Percentiles rank a stretch among this genome's conserved stretches.
Conservation (phyloP, 2,329 filamentous ascomycete species). For the Sclerotinia trifoliorum region DNA sequence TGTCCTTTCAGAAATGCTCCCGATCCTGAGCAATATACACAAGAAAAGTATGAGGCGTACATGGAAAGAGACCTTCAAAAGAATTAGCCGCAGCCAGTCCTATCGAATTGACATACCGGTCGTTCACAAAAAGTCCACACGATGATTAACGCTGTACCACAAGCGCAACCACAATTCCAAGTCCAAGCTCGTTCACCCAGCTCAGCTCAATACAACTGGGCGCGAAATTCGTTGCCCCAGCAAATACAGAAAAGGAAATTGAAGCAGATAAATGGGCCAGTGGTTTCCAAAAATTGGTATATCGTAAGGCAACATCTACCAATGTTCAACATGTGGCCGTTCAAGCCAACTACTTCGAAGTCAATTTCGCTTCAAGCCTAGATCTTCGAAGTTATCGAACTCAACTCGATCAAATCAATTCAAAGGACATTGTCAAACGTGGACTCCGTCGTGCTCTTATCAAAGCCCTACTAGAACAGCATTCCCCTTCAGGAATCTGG, state of each 20-base stretch:
- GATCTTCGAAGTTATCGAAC: constrained; percentile 6
- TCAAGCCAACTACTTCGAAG: constrained; percentile 38
- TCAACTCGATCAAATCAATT: constrained; percentile 1
- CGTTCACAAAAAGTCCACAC: neutral
- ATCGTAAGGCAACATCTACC: neutral
- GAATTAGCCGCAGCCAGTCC: neutral
- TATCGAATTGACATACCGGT: neutral
- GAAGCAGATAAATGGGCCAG: neutral
- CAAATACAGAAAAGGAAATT: neutral
- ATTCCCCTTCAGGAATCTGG: neutral
- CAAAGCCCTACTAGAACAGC: neutral
- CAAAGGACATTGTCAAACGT: neutral
- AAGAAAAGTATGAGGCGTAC: neutral
- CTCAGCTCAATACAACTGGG: neutral
- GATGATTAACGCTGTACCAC: neutral
- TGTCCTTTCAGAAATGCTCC: neutral
- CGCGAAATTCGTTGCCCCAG: neutral
- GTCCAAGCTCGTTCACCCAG: neutral
- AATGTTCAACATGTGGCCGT: neutral
- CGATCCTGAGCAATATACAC: neutral
- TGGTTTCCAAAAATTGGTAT: neutral
- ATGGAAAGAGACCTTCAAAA: too few relatives aligned
- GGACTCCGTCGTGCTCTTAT: neutral
- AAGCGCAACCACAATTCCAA: neutral
- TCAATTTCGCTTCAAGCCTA: neutral